Conservation (phyloP, 305 asterid species). For the Fraxinus albicans region DNA sequence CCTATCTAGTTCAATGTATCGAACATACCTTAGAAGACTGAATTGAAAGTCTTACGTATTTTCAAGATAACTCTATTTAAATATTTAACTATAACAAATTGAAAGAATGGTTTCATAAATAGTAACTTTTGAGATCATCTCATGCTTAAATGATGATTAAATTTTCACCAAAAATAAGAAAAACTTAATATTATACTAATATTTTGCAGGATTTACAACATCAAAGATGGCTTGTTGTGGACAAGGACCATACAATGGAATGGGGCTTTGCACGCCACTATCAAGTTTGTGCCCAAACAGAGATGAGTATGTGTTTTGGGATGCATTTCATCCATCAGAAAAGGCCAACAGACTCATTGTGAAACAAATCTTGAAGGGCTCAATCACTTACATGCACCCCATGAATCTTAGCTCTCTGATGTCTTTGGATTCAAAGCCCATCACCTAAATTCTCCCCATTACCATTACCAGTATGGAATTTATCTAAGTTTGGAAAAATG, state of each 20-base stretch:
- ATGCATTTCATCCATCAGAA: slow-evolving; percentile 72
- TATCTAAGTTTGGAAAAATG: background rate
- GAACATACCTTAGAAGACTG: background rate
- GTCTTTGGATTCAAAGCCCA: slow-evolving; percentile 45
- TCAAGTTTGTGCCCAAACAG: slow-evolving; percentile 69
- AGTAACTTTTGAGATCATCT: background rate
- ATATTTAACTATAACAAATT: background rate
- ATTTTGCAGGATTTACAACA: slow-evolving; percentile 54
- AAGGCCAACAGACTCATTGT: slow-evolving; percentile 67
- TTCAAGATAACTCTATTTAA: background rate
- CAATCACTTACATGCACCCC: slow-evolving; percentile 62
- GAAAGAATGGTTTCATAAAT: background rate
- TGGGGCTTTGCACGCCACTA: slow-evolving; percentile 70
- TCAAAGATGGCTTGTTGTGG: slow-evolving; percentile 83
- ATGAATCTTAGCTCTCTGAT: slow-evolving; percentile 62
- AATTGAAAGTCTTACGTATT: background rate
- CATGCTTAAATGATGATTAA: background rate
- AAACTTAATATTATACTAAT: background rate
- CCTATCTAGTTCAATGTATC: background rate
- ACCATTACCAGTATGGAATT: background rate
- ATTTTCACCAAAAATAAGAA: background rate
- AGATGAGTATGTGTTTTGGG: slow-evolving; percentile 70
- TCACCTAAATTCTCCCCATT: background rate
- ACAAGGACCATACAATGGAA: slow-evolving; percentile 76
- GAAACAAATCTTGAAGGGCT: slow-evolving; percentile 53